phyloP scores from a whole-genome alignment of 345 rosid species.

The Anacardium occidentale region DNA sequence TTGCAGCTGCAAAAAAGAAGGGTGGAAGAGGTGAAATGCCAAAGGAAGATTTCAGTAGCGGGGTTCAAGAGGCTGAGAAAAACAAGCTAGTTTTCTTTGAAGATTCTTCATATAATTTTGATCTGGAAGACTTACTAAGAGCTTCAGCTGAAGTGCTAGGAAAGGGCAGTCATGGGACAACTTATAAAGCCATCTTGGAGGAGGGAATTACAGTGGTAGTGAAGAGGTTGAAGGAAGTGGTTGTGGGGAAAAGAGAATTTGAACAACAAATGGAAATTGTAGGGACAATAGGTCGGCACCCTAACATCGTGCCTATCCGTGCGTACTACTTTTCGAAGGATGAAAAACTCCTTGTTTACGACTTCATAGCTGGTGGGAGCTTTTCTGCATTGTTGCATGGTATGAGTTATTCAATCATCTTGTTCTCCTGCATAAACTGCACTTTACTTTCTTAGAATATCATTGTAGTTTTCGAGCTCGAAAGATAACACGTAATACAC shows the following conservation, averaged over 20 bases:
- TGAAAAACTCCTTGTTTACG: constrained; percentile 87
- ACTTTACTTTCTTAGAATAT: not conserved
- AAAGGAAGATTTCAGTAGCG: constrained; percentile 84
- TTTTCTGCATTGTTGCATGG: constrained; percentile 70
- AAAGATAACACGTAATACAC: not conserved
- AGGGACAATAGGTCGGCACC: constrained; percentile 68
- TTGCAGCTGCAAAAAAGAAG: constrained; percentile 46
- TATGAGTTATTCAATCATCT: constrained; percentile 27
- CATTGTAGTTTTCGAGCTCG: not conserved
- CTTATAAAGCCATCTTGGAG: constrained; percentile 88
- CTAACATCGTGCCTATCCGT: constrained; percentile 76
- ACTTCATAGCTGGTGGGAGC: constrained; percentile 64
- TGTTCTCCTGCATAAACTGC: not conserved
- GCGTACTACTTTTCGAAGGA: constrained; percentile 95
- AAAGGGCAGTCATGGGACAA: constrained; percentile 90
- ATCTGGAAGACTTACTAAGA: constrained; percentile 85
- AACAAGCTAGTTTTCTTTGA: constrained; percentile 92
- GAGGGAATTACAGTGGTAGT: constrained; percentile 86
- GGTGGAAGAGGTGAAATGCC: constrained; percentile 55
- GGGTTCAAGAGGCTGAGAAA: constrained; percentile 92
- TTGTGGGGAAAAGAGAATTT: constrained; percentile 78
- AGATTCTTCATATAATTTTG: constrained; percentile 73
- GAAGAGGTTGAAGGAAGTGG: constrained; percentile 80
- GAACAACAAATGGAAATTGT: constrained; percentile 90
- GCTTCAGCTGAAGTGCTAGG: constrained; percentile 98